A percentile compares a stretch with the other conserved stretches of the same genome.
These are phyloP conservation scores for Xerocomus amazonicus DNA, from an alignment of 1,284 basidiomycete species.

Conservation along the genomic window DNA sequence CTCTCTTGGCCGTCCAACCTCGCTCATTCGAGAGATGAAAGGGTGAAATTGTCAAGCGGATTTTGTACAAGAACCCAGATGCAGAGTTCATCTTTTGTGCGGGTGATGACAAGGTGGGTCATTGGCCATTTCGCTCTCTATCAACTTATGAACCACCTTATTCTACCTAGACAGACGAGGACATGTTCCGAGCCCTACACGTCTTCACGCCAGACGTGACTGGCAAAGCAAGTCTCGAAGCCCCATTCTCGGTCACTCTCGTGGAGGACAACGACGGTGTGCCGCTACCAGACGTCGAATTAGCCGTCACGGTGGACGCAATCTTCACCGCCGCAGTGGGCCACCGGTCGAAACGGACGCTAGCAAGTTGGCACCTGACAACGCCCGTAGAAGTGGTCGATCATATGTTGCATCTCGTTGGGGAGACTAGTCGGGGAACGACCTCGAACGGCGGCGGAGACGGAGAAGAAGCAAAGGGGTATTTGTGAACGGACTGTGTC, in stretches of 20 bases:
- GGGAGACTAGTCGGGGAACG: conserved; percentile 16
- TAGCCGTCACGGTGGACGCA: conserved; percentile 63
- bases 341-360: conserved; percentile 80
- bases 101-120: conserved; percentile 89
- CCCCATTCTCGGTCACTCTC: conserved; percentile 73
- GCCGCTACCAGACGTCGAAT: conserved; percentile 46
- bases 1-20: not conserved
- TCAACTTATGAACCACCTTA: too few relatives aligned
- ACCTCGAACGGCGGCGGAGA: not conserved
- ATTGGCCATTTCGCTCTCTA: too few relatives aligned
- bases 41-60: conserved; percentile 95
- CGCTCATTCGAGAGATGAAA: conserved; percentile 14
- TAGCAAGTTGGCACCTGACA: conserved; percentile 88
- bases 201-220: conserved; percentile 48
- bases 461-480: conserved; percentile 17
- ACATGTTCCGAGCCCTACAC: conserved; percentile 90
- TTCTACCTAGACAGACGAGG: conserved; percentile 74
- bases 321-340: conserved; percentile 89
- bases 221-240: conserved; percentile 53
- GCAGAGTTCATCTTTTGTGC: conserved; percentile 96
- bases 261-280: conserved; percentile 39
- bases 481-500: conserved; percentile 12
- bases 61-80: conserved; percentile 89
- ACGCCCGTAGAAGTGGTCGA: conserved; percentile 72
- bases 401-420: conserved; percentile 57